Evolutionary conservation across 108 stramenopile genomes (phyloP).

Genomic region (Nannochloropsis gaditana): DNA sequence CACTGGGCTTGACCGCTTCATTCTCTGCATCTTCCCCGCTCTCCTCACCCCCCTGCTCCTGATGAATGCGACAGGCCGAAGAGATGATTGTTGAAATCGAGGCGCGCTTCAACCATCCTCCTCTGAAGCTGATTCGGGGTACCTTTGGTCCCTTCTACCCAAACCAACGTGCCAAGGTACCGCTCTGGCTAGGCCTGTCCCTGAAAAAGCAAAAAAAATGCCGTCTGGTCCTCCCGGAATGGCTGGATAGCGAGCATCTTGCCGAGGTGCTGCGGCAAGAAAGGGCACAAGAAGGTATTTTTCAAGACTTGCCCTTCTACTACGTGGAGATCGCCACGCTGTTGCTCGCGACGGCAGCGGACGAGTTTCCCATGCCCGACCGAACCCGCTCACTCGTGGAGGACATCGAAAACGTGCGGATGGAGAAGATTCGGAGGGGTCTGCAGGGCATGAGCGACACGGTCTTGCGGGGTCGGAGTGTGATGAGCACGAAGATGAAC

Average conservation of each 20-base stretch:
- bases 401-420: slow-evolving; percentile 20
- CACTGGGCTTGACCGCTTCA: neutral
- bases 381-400: neutral
- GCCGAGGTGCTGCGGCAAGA: neutral
- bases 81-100: neutral
- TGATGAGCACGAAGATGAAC: slow-evolving; percentile 1
- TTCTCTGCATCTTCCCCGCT: neutral
- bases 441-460: slow-evolving; percentile 17
- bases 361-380: neutral
- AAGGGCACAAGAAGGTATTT: neutral
- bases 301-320: neutral
- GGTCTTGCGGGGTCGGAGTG: neutral
- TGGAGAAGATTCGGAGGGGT: neutral
- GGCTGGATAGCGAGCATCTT: neutral
- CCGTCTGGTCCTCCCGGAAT: neutral
- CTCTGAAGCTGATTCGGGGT: neutral
- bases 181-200: neutral
- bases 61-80: neutral
- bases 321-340: slow-evolving; percentile 1
- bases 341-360: neutral
- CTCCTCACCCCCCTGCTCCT: neutral
- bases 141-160: neutral
- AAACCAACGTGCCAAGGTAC: slow-evolving; percentile 10
- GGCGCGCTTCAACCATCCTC: neutral
- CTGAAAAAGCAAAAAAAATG: slow-evolving; percentile 2